Base-by-base conservation (phyloP, 2,329 filamentous ascomycete genomes). In the Penicillium sp. region DNA sequence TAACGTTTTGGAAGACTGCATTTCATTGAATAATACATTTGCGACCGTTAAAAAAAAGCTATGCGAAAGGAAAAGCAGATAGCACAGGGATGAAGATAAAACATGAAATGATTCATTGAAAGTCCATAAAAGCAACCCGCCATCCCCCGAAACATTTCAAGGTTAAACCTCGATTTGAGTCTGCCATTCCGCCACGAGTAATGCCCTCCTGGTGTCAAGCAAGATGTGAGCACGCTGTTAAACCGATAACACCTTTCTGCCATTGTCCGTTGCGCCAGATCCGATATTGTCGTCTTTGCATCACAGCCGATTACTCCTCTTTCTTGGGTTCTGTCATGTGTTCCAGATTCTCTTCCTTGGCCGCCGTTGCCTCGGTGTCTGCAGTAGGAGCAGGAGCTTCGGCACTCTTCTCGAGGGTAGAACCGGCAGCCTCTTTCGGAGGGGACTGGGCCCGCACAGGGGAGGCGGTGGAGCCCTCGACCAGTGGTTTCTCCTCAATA, bases 201-300 rank as follows among this genome's bases (percentile, higher is more conserved):
- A 59, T 27, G 49, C 51, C 53, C 29, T 48, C 54, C 51, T 38
- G 55, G 53, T 48, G 50, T 57, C 58, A 45, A 61, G 60, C 47
- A 56, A 68, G 52, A 59, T 59, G 53, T 49, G 45, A 60, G 53
- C 58, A 68, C 63, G 59, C 57, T 61, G 57, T 49, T 47, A 62
- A 69, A 61, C 65, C 69, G 65, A 58, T 70, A 75, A 75, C 72
- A 74, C 73, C 73, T 65, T 69, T 66, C 67, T 70, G 68, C 65
- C 69, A 68, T 62, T 67, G 63, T 62, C 70, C 66, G 50, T 73
- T 74, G 68, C 72, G 72, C 71, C 71, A 69, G 65, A 68, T 64
- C 66, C 66, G 61, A 64, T 68, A 66, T 58, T 61, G 66, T 68
- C 61, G 57, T 50, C 55, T 61, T 53, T 60, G 59, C 55, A 61